A percentile compares a stretch with the other conserved stretches of the same genome.
These are phyloP conservation scores for Talaromyces trachyspermus DNA, from an alignment of 495 filamentous ascomycete genomes.

Conservation along the genomic window DNA sequence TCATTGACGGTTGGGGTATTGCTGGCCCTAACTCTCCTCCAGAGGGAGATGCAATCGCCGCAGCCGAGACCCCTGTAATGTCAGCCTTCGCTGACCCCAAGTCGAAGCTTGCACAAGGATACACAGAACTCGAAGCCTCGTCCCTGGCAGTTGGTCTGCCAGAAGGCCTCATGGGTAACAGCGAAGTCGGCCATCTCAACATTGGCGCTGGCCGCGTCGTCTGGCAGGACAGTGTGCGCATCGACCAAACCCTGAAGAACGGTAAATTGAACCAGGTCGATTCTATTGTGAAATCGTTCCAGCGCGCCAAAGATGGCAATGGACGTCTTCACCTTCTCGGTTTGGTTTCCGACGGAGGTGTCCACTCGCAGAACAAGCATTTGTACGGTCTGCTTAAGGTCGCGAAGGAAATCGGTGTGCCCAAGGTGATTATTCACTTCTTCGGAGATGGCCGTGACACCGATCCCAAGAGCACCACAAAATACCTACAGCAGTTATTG, in stretches of 20 bases:
- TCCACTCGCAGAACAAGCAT: slow-evolving; percentile 92
- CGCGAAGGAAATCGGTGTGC: slow-evolving; percentile 79
- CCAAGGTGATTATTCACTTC: slow-evolving; percentile 95
- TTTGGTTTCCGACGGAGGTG: slow-evolving; percentile 88
- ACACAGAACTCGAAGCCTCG: slow-evolving; percentile 85
- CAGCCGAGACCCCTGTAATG: slow-evolving; percentile 87
- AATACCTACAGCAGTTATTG: slow-evolving; percentile 79
- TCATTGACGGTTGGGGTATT: slow-evolving; percentile 98
- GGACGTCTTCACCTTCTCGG: slow-evolving; percentile 89
- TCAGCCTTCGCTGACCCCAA: slow-evolving; percentile 58
- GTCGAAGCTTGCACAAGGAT: slow-evolving; percentile 66
- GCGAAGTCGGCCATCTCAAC: slow-evolving; percentile 96
- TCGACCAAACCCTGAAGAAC: slow-evolving; percentile 92
- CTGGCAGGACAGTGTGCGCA: slow-evolving; percentile 98
- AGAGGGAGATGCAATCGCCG: slow-evolving; percentile 88
- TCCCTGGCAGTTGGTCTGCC: slow-evolving; percentile 93
- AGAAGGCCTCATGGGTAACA: slow-evolving; percentile 97
- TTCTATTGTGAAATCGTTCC: slow-evolving; percentile 69
- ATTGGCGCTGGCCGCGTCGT: slow-evolving; percentile 97
- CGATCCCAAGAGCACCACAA: slow-evolving; percentile 83
- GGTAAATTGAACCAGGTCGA: slow-evolving; percentile 70
- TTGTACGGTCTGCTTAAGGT: slow-evolving; percentile 78
- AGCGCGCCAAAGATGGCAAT: slow-evolving; percentile 76
- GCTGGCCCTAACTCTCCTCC: slow-evolving; percentile 67
- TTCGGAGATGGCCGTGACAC: slow-evolving; percentile 97